Base-by-base conservation (phyloP, 352 stramenopile genomes). In the Pythium apleroticum region DNA sequence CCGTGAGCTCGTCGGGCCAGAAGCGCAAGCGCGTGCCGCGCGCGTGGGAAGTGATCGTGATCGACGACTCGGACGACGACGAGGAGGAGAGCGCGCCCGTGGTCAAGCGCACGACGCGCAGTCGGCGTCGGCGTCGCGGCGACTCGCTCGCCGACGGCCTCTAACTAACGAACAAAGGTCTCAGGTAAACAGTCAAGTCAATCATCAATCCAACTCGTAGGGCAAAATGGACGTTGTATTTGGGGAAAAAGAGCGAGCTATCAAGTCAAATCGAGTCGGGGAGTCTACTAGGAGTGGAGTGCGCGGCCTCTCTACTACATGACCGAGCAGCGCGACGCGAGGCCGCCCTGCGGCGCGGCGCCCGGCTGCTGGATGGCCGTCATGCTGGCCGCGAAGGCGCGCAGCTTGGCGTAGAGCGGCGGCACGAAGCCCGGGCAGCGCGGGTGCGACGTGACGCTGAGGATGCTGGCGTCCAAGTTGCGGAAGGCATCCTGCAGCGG, bases 401-500 rank as follows among this genome's bases (percentile, higher is more conserved):
- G 76, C 45, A 93, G 63, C 75, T 93, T 94, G 49, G 63, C 66
- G 68, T 96, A 96, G 39, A 71, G 71, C 24, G 65, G 62, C 0
- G 50, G 75, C 30, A 95, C 48, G 20, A 89, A 31, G 11, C 78
- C 63, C 15, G 88, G 88, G 55, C 85, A 93, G 25, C 80, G 76
- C 28, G 88, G 86, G 67, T 93, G 84, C 56, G 82, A 72, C 50
- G 84, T 77, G 37, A 91, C 14, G 30, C 70, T 66, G 33, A 91
- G 68, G 45, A 93, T 82, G 39, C 68, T 76, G 17, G 66, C 52
- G 71, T 97, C 88, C 20, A 97, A 69, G 25, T 70, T 60, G 57
- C 80, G 77, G 75, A 96, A 97, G 12, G 81, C 79, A 43, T 95
- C 81, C 68, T 94, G 86, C 31, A 97, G 73, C 68, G 90, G 81